Evolutionary conservation across 2,329 filamentous ascomycete genomes (phyloP).

Genomic region (Colletotrichum kahawae): DNA sequence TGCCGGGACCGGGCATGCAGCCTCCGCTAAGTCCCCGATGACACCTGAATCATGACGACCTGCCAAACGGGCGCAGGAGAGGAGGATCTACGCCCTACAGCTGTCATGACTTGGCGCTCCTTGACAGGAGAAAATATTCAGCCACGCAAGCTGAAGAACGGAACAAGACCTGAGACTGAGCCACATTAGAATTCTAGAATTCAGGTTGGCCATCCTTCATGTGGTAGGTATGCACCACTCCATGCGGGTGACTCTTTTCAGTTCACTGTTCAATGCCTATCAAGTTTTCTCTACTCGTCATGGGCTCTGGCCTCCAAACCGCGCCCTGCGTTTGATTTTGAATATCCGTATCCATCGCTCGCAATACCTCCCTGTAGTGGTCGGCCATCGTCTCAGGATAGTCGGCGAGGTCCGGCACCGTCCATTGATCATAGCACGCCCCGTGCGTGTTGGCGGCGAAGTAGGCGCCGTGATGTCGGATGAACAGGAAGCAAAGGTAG

Average conservation of each 20-base stretch:
- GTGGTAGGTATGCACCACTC: not conserved
- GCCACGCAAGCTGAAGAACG: not conserved
- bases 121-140: not conserved
- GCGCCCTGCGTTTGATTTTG: not conserved
- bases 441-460: constrained; percentile 22
- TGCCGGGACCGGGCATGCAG: not conserved
- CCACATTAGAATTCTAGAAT: not conserved
- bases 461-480: constrained; percentile 20
- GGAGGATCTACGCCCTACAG: not conserved
- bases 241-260: not conserved
- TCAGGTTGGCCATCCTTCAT: not conserved
- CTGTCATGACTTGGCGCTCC: not conserved
- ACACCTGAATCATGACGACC: not conserved
- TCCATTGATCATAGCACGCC: constrained; percentile 24
- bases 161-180: not conserved
- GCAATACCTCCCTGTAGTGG: constrained; percentile 10
- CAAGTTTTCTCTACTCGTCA: constrained; percentile 23
- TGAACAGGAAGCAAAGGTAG: constrained; percentile 23
- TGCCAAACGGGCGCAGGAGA: not conserved
- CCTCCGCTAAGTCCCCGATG: not conserved
- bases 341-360: constrained; percentile 13
- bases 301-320: constrained; percentile 20
- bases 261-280: not conserved
- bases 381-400: constrained; percentile 7
- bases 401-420: constrained; percentile 21